A percentile compares a stretch with the other conserved stretches of the same genome.
These are phyloP conservation scores for Saccharomyces hybrid DNA, from an alignment of 1,139 yeast genomes.

Conservation along the genomic window DNA sequence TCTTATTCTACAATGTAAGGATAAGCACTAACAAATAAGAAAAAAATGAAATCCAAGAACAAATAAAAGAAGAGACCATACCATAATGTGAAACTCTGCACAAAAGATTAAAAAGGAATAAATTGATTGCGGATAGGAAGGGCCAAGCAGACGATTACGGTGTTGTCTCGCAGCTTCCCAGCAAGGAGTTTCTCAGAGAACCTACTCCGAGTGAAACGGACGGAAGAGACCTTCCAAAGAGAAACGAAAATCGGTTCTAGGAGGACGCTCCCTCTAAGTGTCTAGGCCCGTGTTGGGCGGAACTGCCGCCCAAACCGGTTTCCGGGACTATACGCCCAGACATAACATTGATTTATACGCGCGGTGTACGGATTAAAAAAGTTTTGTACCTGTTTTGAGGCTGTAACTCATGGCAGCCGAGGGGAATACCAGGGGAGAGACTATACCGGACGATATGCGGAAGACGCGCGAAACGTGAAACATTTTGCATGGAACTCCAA, in stretches of 20 bases:
- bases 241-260: background rate
- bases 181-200: background rate
- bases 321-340: background rate
- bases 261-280: background rate
- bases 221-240: background rate
- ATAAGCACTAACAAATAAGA: background rate
- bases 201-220: background rate
- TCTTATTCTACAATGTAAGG: background rate
- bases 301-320: background rate
- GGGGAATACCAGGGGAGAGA: background rate
- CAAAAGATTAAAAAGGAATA: background rate
- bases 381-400: background rate
- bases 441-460: background rate
- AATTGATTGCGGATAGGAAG: background rate
- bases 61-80: slow-evolving; percentile 1
- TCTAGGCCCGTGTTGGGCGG: background rate
- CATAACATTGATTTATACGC: background rate
- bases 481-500: background rate
- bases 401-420: background rate
- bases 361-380: background rate
- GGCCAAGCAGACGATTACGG: background rate
- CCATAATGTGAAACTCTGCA: background rate
- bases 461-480: background rate
- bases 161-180: background rate
- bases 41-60: background rate